Evolutionary conservation across 2,329 filamentous ascomycete species (phyloP).

Genomic region (Aplosporella prunicola): DNA sequence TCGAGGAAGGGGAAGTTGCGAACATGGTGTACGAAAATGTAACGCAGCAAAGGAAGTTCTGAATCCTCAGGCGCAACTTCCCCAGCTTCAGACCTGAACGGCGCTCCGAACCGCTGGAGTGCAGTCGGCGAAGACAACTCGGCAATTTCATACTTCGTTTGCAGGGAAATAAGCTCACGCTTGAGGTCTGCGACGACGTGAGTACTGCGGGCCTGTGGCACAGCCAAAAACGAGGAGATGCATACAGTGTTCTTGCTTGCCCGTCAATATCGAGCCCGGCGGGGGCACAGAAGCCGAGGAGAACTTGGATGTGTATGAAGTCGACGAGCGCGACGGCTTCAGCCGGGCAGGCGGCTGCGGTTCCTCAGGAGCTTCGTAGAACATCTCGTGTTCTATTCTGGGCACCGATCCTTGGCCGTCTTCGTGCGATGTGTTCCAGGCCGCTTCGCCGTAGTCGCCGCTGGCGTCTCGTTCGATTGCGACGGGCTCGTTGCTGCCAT

Average conservation of each 20-base stretch:
- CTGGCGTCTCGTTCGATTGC: too few species aligned
- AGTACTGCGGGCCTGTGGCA: not conserved
- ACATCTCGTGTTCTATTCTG: too few species aligned
- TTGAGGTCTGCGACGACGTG: constrained; percentile 62
- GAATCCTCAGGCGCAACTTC: constrained; percentile 91
- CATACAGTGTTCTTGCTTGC: constrained; percentile 96
- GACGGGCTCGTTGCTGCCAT: constrained; percentile 5
- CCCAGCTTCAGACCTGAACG: constrained; percentile 84
- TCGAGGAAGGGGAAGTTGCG: constrained; percentile 97
- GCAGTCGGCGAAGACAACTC: constrained; percentile 94
- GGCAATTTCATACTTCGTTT: constrained; percentile 81
- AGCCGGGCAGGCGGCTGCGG: not conserved
- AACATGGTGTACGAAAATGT: constrained; percentile 96
- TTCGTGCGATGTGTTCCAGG: constrained; percentile 3
- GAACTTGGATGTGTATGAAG: constrained; percentile 17
- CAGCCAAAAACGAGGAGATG: constrained; percentile 1
- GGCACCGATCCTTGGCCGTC: too few species aligned
- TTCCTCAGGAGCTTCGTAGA: constrained; percentile 9
- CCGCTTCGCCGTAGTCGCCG: not conserved
- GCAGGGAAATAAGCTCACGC: constrained; percentile 81
- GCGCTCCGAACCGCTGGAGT: constrained; percentile 86
- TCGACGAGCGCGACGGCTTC: constrained; percentile 4
- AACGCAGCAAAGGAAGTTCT: constrained; percentile 83
- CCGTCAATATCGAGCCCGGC: constrained; percentile 62
- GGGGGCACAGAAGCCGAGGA: constrained; percentile 40